A percentile compares a stretch with the other conserved stretches of the same genome.
These are phyloP conservation scores for Luvunga scandens DNA, from an alignment of 345 rosid genomes.

Conservation along the genomic window DNA sequence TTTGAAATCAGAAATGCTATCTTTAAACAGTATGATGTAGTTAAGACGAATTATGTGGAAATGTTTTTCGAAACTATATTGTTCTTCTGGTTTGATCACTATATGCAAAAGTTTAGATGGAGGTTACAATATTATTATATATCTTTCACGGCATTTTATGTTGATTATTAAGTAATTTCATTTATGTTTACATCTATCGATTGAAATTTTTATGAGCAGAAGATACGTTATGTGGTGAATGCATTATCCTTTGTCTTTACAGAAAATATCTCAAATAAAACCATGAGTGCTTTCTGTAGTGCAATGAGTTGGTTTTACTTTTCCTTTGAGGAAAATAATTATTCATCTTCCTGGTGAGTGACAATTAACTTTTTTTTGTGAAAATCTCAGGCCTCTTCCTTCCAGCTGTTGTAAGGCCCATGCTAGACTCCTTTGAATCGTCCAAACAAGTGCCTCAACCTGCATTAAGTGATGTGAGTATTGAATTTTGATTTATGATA, in stretches of 20 bases:
- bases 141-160: background rate
- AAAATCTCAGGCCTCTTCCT: constrained; percentile 73
- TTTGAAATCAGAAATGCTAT: background rate
- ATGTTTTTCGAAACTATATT: too few species aligned
- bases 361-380: background rate
- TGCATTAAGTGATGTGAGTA: constrained; percentile 72
- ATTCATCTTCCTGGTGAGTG: background rate
- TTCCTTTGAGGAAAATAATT: background rate
- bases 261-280: background rate
- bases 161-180: background rate
- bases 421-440: constrained; percentile 82
- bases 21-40: background rate
- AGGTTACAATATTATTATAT: background rate
- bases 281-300: background rate
- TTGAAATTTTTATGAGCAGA: background rate
- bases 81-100: too few species aligned
- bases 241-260: background rate
- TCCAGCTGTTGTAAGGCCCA: constrained; percentile 96
- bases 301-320: background rate
- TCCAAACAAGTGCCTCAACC: constrained; percentile 81
- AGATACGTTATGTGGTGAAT: background rate
- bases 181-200: background rate
- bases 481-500: background rate
- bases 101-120: background rate
- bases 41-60: too few species aligned